A percentile compares a stretch with the other conserved stretches of the same genome.
Conservation (phyloP, 441 rosid species). For the Gossypium gossypioides region DNA sequence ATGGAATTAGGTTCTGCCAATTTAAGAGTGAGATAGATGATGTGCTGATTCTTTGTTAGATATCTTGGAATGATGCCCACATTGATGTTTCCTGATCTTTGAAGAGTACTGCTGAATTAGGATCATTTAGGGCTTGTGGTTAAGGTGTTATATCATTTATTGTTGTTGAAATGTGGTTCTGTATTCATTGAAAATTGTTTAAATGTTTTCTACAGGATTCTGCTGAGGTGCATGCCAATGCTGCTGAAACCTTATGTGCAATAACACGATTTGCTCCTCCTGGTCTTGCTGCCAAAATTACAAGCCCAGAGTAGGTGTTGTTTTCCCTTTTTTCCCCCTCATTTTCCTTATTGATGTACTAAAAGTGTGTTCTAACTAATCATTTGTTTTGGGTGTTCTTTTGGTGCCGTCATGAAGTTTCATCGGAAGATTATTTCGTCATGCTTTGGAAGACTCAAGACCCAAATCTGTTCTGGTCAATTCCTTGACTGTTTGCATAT, state of each 20-base stretch:
- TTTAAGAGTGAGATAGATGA: no score
- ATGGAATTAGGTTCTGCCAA: no score
- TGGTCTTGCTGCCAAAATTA: constrained; percentile 69
- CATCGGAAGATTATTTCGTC: constrained; percentile 66
- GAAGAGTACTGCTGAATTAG: no score
- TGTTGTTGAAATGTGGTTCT: background rate
- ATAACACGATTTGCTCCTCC: constrained; percentile 79
- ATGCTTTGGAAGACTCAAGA: constrained; percentile 75
- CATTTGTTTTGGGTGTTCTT: background rate
- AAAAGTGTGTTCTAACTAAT: background rate
- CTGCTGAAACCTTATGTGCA: constrained; percentile 83
- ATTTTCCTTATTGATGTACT: background rate
- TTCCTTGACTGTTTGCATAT: constrained; percentile 79
- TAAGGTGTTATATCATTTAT: background rate
- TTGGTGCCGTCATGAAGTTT: constrained; percentile 33
- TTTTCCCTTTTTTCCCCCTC: background rate
- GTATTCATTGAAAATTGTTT: background rate
- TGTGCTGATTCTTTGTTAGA: no score
- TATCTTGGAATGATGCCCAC: no score
- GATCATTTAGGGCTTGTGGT: background rate
- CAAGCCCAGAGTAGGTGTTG: constrained; percentile 56
- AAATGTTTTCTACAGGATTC: constrained; percentile 45
- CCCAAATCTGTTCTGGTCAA: constrained; percentile 88
- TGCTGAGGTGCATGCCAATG: constrained; percentile 89
- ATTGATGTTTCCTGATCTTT: no score